A percentile compares a stretch with the other conserved stretches of the same genome.
Conservation (phyloP, 371 early-diverging fungal species). For the Entomophthora muscae region DNA sequence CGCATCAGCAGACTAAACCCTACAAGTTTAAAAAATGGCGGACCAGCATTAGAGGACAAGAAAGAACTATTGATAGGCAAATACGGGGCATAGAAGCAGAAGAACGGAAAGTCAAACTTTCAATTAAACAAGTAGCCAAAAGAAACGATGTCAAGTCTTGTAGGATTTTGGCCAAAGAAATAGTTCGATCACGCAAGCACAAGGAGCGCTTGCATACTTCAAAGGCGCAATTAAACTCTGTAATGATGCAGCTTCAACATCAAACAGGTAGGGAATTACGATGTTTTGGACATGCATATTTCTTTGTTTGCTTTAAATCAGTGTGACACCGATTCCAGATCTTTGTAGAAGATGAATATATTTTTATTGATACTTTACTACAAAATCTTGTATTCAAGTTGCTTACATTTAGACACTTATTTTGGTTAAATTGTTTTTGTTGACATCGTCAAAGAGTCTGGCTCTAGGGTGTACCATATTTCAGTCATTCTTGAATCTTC, state of each 20-base stretch:
- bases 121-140: slow-evolving; percentile 75
- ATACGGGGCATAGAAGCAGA: slow-evolving; percentile 59
- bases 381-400: neutral
- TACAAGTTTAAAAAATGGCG: slow-evolving; percentile 80
- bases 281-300: neutral
- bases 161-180: slow-evolving; percentile 64
- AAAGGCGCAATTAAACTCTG: slow-evolving; percentile 85
- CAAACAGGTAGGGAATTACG: slow-evolving; percentile 60
- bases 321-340: neutral
- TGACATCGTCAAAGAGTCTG: neutral
- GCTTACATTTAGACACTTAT: neutral
- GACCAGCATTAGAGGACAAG: slow-evolving; percentile 57
- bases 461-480: neutral
- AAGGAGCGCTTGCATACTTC: slow-evolving; percentile 64
- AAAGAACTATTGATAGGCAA: slow-evolving; percentile 77
- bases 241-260: slow-evolving; percentile 77
- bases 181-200: slow-evolving; percentile 61
- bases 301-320: neutral
- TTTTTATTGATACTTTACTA: no score
- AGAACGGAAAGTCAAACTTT: slow-evolving; percentile 58
- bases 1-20: neutral
- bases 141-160: slow-evolving; percentile 61
- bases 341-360: neutral
- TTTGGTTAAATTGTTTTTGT: neutral
- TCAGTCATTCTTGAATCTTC: neutral